Percentiles rank a stretch among this genome's conserved stretches.
Conservation (phyloP, 2,329 filamentous ascomycete genomes). For the Tolypocladium ovalisporum region DNA sequence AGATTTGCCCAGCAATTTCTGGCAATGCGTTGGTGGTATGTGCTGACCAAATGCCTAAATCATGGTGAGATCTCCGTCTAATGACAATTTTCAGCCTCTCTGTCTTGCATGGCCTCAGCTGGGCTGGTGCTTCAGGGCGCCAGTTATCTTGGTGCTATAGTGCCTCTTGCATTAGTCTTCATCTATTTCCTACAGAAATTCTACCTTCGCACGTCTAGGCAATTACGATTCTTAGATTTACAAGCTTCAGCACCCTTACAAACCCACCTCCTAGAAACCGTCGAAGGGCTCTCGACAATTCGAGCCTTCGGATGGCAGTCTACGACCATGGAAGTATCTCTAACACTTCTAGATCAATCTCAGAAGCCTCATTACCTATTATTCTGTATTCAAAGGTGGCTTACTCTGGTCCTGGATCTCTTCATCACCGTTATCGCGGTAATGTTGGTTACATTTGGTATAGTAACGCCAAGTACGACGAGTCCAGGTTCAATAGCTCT, state of each 20-base stretch:
- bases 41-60: too few relatives aligned
- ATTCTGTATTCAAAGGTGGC: not conserved
- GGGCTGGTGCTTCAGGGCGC: not conserved
- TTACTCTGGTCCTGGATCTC: not conserved
- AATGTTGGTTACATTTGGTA: not conserved
- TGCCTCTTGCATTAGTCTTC: not conserved
- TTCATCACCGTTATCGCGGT: not conserved
- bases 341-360: not conserved
- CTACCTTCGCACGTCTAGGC: not conserved
- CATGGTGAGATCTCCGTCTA: too few relatives aligned
- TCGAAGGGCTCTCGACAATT: not conserved
- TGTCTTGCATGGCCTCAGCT: not conserved
- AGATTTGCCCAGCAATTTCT: not conserved
- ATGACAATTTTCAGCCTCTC: not conserved
- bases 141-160: not conserved
- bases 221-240: not conserved
- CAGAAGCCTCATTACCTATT: not conserved
- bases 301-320: not conserved
- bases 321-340: not conserved
- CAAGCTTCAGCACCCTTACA: not conserved
- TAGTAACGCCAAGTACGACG: not conserved
- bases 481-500: not conserved
- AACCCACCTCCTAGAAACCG: not conserved
- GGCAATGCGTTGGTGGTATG: not conserved
- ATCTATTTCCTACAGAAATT: not conserved